Base-by-base conservation (phyloP, 139 green algal genomes). In the Zygnema circumcarinatum region DNA sequence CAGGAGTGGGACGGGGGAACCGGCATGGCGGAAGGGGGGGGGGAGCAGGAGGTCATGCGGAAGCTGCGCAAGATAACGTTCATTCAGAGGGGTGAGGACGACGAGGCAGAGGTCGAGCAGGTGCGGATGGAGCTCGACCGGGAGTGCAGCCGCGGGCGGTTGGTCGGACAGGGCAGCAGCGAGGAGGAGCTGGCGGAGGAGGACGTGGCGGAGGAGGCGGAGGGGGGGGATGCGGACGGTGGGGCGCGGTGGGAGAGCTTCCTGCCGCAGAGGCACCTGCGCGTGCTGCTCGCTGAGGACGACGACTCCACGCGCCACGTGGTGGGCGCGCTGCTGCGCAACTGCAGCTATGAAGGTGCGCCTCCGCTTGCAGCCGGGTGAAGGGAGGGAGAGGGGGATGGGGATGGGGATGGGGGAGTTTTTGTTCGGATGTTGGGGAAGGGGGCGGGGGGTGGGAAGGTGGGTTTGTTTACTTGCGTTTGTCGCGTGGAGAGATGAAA, bases 231-330 rank as follows among this genome's bases (percentile, higher is more conserved):
- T 35, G 56, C 29, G n/a, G 56, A n/a, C 29, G 56, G 56, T 35
- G n/a, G 56, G n/a, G 56, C 56, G n/a, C 29, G 56, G n/a, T n/a
- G n/a, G n/a, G 83, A 88, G 74, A 36, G 38, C 31, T 88, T 83
- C 25, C 40, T 82, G 35, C 83, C 83, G 32, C 74, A 76, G n/a
- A 31, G 73, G 29, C 67, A 87, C 29, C 29, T 89, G 75, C 83
- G 54, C 40, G 84, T 89, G 32, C 81, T 89, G 84, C 84, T 89
- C 21, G 84, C 80, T 25, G 84, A 89, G 79, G 84, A 89, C 31
- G 84, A 89, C n/a, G 84, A 89, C 84, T 89, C 47, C 76, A 89
- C 84, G 16, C 39, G 84, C 29, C 84, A 89, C 29, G 84, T 89
- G 32, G 84, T 89, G 35, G 38, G 74, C 35, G 84, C 84, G 40